Evolutionary conservation across 2,329 filamentous ascomycete genomes (phyloP), one percentile per base, ranked within the genome.

Genomic region (Cyclaneusma minus): DNA sequence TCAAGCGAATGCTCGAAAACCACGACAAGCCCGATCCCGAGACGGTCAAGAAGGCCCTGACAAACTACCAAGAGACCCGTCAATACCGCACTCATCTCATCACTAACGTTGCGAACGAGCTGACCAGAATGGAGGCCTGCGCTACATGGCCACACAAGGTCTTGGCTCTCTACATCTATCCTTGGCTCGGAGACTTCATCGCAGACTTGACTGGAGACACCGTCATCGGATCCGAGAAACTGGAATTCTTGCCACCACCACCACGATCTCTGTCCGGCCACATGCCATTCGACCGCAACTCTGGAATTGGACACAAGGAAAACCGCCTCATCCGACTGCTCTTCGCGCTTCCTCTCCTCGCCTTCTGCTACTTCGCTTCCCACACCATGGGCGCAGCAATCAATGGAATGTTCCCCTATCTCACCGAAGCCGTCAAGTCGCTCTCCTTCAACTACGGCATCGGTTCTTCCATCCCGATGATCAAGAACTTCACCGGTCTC

Each of bases 221-320:
- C n/a, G n/a, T n/a, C n/a, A 28, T 38, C 13, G 40, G 35, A 17
- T 32, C 46, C 4, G 41, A 43, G 12, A 34, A 30, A 11, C 27
- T 51, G 3, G 42, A 50, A 7, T 43, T 31, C 22, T 33, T 51
- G 0, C 42, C 45, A n/a, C 27, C 31, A 3, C 48, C 48, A 14
- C 28, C 36, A 13, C 27, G 36, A 13, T 29, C 33, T 8, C 20
- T 39, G 6, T 21, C 18, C 9, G 45, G 39, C 7, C 43, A 33
- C 2, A 45, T 47, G 40, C 36, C 44, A 2, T 47, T 39, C 35
- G 43, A 49, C 18, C 40, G 37, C 6, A 32, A 40, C 12, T 31
- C 38, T 17, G 43, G 43, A 9, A 24, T 37, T 16, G 41, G 39
- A 6, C 36, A 41, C 20, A 37, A 42, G 7, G 44, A 47, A 27